Percentiles rank a stretch among this genome's conserved stretches.
Conservation (phyloP, 768 basidiomycete genomes). For the Boletus sp. region DNA sequence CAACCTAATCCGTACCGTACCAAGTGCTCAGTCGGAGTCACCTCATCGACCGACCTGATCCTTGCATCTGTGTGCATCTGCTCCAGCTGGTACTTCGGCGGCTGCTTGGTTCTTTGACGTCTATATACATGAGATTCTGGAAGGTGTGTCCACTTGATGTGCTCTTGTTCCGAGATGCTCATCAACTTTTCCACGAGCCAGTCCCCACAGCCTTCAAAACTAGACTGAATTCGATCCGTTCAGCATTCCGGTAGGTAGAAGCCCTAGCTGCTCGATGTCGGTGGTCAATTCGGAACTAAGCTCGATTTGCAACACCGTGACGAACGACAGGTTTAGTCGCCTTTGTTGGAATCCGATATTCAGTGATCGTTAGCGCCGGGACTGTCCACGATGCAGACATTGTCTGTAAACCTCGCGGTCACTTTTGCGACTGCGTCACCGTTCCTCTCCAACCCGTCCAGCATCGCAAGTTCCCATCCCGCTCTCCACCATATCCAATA, state of each 20-base stretch:
- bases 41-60: too few relatives aligned
- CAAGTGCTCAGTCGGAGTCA: too few relatives aligned
- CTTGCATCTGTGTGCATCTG: too few relatives aligned
- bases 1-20: too few relatives aligned
- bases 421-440: constrained; percentile 27
- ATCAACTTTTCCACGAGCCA: background rate
- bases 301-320: background rate
- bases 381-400: constrained; percentile 3
- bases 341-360: background rate
- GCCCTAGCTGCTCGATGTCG: background rate
- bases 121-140: background rate
- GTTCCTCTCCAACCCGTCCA: constrained; percentile 22
- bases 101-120: background rate
- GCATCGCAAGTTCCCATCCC: constrained; percentile 19
- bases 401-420: constrained; percentile 25
- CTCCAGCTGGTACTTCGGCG: too few relatives aligned
- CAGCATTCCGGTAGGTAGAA: background rate
- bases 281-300: background rate
- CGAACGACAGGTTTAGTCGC: background rate
- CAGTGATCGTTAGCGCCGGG: background rate
- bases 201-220: background rate
- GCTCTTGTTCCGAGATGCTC: background rate
- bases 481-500: constrained; percentile 23
- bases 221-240: background rate
- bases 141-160: too few relatives aligned